Evolutionary conservation across 257 asterid genomes (phyloP).

Genomic region (Solanum chiquidenum): DNA sequence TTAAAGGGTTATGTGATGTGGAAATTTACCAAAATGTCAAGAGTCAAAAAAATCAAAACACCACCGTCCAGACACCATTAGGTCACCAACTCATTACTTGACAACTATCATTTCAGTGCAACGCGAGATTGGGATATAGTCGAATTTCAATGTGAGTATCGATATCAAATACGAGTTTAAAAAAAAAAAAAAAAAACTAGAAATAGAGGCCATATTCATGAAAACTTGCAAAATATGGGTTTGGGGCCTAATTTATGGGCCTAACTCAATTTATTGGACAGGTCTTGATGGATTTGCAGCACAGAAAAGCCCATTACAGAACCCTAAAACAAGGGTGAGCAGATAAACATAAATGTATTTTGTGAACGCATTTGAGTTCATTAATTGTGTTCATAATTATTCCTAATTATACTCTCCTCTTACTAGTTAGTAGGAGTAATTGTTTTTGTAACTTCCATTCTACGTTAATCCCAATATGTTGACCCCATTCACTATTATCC

Average conservation of each 20-base stretch:
- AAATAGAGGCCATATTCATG: background rate
- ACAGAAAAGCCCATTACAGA: background rate
- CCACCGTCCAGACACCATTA: background rate
- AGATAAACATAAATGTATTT: background rate
- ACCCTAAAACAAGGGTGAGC: background rate
- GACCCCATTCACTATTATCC: background rate
- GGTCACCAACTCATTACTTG: background rate
- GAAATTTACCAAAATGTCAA: background rate
- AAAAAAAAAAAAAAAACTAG: too few species aligned
- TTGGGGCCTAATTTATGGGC: background rate
- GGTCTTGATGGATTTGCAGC: background rate
- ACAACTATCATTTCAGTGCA: too few species aligned
- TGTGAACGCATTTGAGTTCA: background rate
- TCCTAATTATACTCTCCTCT: background rate
- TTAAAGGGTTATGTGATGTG: background rate
- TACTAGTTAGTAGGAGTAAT: background rate
- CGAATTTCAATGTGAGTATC: too few species aligned
- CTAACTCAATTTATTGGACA: background rate
- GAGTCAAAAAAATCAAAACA: too few species aligned
- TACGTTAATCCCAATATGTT: background rate
- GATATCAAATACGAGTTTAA: too few species aligned
- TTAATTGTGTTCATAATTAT: background rate
- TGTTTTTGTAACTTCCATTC: background rate
- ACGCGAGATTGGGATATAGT: too few species aligned
- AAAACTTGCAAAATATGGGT: background rate